Percentiles rank a stretch among this genome's conserved stretches.
Conservation (phyloP, 441 rosid species). For the Erysimum pusillum region DNA sequence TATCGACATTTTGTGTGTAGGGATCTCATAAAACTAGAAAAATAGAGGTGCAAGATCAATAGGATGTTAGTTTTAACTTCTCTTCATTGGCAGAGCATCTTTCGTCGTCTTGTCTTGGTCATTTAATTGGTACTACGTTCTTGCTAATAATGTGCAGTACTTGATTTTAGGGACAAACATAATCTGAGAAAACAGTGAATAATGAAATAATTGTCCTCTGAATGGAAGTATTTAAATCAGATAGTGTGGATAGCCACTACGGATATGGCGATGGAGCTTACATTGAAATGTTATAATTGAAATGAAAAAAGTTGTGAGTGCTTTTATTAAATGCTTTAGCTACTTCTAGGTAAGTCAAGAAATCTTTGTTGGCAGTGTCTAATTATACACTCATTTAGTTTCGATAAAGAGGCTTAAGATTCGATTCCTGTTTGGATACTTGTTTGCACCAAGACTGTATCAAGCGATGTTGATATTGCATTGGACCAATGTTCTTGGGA, state of each 20-base stretch:
- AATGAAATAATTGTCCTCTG: neutral
- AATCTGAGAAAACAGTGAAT: constrained; percentile 6
- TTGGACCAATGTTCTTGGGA: neutral
- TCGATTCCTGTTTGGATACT: neutral
- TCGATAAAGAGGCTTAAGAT: neutral
- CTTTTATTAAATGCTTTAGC: neutral
- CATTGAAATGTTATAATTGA: neutral
- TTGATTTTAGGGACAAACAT: neutral
- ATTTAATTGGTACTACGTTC: constrained; percentile 8
- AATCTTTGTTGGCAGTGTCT: no score
- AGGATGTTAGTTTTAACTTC: constrained; percentile 13
- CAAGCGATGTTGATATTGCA: neutral
- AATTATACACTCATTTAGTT: neutral
- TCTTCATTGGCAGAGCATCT: constrained; percentile 1
- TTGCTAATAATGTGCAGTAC: neutral
- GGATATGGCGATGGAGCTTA: neutral
- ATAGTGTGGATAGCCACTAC: neutral
- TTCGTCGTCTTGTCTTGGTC: neutral
- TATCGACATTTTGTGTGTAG: constrained; percentile 8
- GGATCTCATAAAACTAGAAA: neutral
- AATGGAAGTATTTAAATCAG: neutral
- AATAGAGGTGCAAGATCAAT: constrained; percentile 10
- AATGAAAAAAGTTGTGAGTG: neutral
- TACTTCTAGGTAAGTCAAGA: neutral
- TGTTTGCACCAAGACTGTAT: constrained; percentile 14